Percentiles rank a stretch among this genome's conserved stretches.
Conservation (phyloP, 306 rosid species). For the Dicorynia guianensis region DNA sequence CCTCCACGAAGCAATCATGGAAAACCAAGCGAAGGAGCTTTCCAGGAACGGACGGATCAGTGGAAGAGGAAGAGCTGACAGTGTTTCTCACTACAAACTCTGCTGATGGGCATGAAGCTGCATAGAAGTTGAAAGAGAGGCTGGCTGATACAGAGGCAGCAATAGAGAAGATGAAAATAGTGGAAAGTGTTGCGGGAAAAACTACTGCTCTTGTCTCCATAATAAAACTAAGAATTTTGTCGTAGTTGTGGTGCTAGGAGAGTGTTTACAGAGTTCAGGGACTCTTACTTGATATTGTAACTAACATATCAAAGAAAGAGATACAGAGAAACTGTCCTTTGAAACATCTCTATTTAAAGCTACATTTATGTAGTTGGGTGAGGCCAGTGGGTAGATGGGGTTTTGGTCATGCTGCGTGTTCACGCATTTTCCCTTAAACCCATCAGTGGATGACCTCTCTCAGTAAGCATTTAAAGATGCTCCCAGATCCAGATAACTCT, state of each 20-base stretch:
- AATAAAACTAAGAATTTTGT: slow-evolving; percentile 41
- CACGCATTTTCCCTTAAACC: slow-evolving; percentile 18
- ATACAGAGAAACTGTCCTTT: slow-evolving; percentile 6
- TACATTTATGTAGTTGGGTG: slow-evolving; percentile 73
- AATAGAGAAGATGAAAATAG: slow-evolving; percentile 41
- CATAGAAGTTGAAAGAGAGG: slow-evolving; percentile 76
- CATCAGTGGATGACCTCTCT: neutral
- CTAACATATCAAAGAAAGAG: slow-evolving; percentile 3
- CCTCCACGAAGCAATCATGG: slow-evolving; percentile 97
- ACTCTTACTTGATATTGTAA: slow-evolving; percentile 34
- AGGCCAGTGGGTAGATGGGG: slow-evolving; percentile 64
- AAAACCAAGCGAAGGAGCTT: slow-evolving; percentile 92
- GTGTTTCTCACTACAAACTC: slow-evolving; percentile 70
- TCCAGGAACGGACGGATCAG: slow-evolving; percentile 81
- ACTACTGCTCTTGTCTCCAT: slow-evolving; percentile 58
- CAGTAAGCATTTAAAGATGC: slow-evolving; percentile 43
- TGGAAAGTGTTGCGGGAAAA: slow-evolving; percentile 31
- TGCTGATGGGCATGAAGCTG: slow-evolving; percentile 75
- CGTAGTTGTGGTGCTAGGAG: neutral
- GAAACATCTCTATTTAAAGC: slow-evolving; percentile 49
- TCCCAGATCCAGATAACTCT: neutral
- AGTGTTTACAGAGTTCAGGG: slow-evolving; percentile 17
- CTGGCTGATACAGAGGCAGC: slow-evolving; percentile 47
- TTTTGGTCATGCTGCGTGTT: neutral
- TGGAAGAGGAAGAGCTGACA: slow-evolving; percentile 66